phyloP scores from a whole-genome alignment of 306 rosid species.

The Vicia villosa region DNA sequence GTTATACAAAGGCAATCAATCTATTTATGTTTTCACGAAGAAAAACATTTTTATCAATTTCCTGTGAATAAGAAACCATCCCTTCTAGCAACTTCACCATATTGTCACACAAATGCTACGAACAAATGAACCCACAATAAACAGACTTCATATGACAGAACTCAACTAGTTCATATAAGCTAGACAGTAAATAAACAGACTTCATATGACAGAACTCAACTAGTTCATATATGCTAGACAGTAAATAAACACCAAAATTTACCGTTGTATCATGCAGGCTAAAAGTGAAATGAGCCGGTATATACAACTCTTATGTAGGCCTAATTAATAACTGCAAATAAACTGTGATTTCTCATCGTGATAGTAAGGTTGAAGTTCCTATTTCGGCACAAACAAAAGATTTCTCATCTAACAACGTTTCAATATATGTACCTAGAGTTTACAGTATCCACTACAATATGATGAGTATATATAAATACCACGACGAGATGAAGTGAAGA shows the following conservation, averaged over 20 bases:
- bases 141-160: not conserved
- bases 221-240: not conserved
- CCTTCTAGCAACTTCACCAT: not conserved
- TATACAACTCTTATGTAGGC: not conserved
- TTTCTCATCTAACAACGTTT: constrained; percentile 30
- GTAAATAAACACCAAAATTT: not conserved
- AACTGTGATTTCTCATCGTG: constrained; percentile 6
- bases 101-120: not conserved
- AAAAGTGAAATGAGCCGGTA: not conserved
- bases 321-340: not conserved
- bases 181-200: constrained; percentile 1
- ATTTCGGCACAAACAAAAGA: constrained; percentile 28
- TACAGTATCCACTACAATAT: not conserved
- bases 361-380: constrained; percentile 11
- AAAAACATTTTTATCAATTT: not conserved
- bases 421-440: constrained; percentile 27
- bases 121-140: not conserved
- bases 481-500: constrained; percentile 9
- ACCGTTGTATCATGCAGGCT: not conserved
- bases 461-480: not conserved
- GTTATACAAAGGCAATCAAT: not conserved
- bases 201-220: not conserved
- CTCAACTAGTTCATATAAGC: not conserved
- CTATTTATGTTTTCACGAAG: not conserved
- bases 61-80: not conserved